Conservation (phyloP, 2,329 filamentous ascomycete genomes). For the Stenocarpella maydis region DNA sequence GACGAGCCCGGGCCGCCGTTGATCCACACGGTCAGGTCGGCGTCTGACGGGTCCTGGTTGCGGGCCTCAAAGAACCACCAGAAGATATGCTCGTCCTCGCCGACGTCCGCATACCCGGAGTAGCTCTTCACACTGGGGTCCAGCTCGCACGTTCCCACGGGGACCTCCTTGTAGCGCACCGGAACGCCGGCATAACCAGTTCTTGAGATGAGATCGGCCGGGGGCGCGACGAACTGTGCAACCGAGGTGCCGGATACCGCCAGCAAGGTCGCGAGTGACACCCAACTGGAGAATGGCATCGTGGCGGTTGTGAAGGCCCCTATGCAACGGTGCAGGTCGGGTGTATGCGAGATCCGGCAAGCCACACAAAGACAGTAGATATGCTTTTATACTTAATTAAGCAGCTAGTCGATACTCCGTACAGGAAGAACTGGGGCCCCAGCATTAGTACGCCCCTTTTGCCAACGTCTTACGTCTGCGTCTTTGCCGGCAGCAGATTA, state of each 20-base stretch:
- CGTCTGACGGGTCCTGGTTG: constrained; percentile 50
- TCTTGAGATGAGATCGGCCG: constrained; percentile 45
- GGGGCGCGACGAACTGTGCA: constrained; percentile 48
- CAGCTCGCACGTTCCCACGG: constrained; percentile 54
- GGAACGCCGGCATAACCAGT: constrained; percentile 49
- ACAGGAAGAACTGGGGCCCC: background rate
- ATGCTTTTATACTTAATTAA: background rate
- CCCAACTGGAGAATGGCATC: background rate
- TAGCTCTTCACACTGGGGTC: constrained; percentile 52
- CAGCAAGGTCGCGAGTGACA: constrained; percentile 1
- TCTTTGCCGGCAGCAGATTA: background rate
- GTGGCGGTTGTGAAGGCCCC: background rate
- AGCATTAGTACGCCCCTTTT: background rate
- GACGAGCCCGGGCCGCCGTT: constrained; percentile 62
- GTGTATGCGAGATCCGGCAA: background rate
- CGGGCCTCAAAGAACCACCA: constrained; percentile 62
- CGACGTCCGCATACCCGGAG: constrained; percentile 53
- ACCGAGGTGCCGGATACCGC: constrained; percentile 5
- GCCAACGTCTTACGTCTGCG: background rate
- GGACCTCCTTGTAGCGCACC: constrained; percentile 58
- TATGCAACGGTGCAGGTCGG: background rate
- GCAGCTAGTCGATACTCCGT: too few relatives aligned
- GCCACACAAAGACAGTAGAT: too few relatives aligned
- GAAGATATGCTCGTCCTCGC: constrained; percentile 51
- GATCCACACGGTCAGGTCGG: constrained; percentile 60